Base-by-base conservation (phyloP, 352 stramenopile genomes). In the Nothophytophthora sp. region DNA sequence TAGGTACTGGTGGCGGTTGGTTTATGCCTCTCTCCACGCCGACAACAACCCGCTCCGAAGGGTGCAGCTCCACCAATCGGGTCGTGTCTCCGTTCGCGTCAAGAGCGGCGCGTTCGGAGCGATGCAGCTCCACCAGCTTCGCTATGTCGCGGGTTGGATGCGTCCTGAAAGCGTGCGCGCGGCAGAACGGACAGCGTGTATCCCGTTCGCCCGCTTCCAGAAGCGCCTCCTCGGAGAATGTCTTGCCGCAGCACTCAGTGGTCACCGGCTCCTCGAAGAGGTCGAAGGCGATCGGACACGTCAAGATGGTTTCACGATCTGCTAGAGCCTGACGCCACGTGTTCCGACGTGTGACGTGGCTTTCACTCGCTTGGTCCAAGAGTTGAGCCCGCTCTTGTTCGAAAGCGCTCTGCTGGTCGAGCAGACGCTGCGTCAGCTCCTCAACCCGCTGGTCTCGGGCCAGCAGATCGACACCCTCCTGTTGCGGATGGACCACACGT, bases 61-160 rank as follows among this genome's bases (percentile, higher is more conserved):
- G 1, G 11, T 45, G 38, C 38, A 45, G 38, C n/a, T n/a, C n/a
- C n/a, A n/a, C n/a, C n/a, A n/a, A n/a, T n/a, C n/a, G n/a, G n/a
- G n/a, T n/a, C n/a, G n/a, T n/a, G 15, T 6, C 35, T 10, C 11
- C 15, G 10, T n/a, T 7, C n/a, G 25, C 6, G 6, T 20, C 37
- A 15, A 44, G 20, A 15, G 16, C 13, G 9, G 12, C 27, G 4
- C 50, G 34, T 24, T 65, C 42, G 19, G 24, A 20, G 47, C 39
- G 50, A 27, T 65, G 56, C 24, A 65, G 24, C 35, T 60, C 49
- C 8, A 60, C 42, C 22, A 60, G 37, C 18, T 36, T 43, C 12
- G 53, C 30, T 45, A 61, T 20, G 16, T 55, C 43, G 8, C 53
- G 53, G 15, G 40, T 50, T 18, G 52, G 35, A 27, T 50, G 29